Percentiles rank a stretch among this genome's conserved stretches.
These are phyloP conservation scores for Teratosphaeria pseudoeucalypti DNA, from an alignment of 2,329 filamentous ascomycete species.

Conservation along the genomic window DNA sequence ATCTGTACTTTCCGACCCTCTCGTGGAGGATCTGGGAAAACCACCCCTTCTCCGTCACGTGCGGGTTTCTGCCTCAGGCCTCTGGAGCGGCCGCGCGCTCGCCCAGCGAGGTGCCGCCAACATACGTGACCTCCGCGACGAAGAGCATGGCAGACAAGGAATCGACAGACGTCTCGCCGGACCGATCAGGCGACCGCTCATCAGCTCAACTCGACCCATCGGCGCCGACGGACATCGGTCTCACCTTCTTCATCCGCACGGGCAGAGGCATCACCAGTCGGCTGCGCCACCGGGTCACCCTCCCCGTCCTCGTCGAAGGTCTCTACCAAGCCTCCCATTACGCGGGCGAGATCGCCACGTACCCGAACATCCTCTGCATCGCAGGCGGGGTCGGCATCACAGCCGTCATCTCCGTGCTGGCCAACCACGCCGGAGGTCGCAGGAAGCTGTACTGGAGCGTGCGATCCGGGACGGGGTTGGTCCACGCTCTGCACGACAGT, in stretches of 20 bases:
- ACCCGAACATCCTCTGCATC: conserved; percentile 31
- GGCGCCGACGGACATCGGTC: not conserved
- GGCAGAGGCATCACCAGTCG: conserved; percentile 7
- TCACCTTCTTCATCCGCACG: not conserved
- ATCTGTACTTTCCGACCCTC: conserved; percentile 42
- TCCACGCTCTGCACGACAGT: not conserved
- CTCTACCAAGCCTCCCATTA: not conserved
- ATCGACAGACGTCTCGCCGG: not conserved
- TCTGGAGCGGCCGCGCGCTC: not conserved
- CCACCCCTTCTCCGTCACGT: conserved; percentile 42
- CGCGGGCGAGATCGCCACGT: not conserved
- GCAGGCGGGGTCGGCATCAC: conserved; percentile 43
- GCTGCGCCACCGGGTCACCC: not conserved
- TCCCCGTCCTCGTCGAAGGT: not conserved
- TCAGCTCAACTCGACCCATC: not conserved
- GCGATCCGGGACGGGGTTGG: not conserved
- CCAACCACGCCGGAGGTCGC: not conserved
- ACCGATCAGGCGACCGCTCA: not conserved
- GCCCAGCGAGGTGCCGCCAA: not conserved
- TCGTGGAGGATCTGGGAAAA: conserved; percentile 39
- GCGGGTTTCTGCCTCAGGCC: not conserved
- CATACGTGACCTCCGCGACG: not conserved
- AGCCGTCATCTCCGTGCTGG: conserved; percentile 28
- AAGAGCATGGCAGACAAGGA: not conserved
- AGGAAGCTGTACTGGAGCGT: not conserved